Evolutionary conservation across 1,284 basidiomycete genomes (phyloP), one percentile per base, ranked within the genome.

Genomic region (Sanghuangporus sanghuang): DNA sequence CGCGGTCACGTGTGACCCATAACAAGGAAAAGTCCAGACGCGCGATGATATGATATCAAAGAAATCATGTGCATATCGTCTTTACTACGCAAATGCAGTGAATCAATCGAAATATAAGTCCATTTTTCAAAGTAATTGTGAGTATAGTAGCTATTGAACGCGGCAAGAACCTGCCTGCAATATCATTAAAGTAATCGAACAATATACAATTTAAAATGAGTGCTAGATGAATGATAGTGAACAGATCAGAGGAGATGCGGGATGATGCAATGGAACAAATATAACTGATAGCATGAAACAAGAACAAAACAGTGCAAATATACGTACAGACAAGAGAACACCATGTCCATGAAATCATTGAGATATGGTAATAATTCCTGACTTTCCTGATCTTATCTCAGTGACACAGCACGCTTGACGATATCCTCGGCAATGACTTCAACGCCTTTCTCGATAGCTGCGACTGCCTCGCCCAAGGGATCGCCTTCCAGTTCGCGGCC

Each of bases 401-500:
- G 32, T 6, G 32, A 7, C 53, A 53, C 8, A 16, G 69, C 62
- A 52, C 62, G 49, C 57, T 48, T 63, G 12, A 35, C 18, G 6
- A 63, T 12, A 18, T 63, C 62, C 11, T 63, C 57, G 9, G 44
- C 57, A 27, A 63, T 56, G 6, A 48, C 48, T 21, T 56, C 50
- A 18, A 63, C 62, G 16, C 32, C 62, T 32, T 63, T 49, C 49
- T 63, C 62, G 23, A 52, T 44, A 6, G 36, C 42, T 35, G 56
- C 48, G 27, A 56, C 62, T 4, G 48, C 62, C 39, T 63, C 62
- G 27, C 62, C 62, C 18, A 63, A 49, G 8, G 62, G 49, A 18
- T 63, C 62, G 3, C 62, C 57, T 32, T 53, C 56, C 6, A 59
- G 18, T 8, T 63, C 62, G 21, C 21, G 16, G 8, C 8, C 44